Evolutionary conservation across 495 filamentous ascomycete species (phyloP), one percentile per base, ranked within the genome.

Genomic region (Xylaria cubensis): DNA sequence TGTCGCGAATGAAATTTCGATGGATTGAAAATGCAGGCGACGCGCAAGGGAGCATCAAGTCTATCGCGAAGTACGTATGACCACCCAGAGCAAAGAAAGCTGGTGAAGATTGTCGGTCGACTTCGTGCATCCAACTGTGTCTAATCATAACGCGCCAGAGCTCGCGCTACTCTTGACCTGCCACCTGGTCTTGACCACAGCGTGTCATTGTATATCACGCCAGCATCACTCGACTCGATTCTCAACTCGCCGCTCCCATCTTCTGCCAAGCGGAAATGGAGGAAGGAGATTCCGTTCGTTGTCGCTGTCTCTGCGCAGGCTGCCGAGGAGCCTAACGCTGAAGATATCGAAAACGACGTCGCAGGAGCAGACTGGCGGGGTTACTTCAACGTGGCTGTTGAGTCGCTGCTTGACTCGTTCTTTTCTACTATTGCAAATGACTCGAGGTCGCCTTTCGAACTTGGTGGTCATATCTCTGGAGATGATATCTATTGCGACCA

Each of bases 401-500:
- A 67, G 46, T 36, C 64, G 9, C 34, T 67, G 26, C 64, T 67
- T 10, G 51, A 36, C 46, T 67, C 64, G 24, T 19, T 67, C n/a
- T 67, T 67, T 10, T 56, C 46, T 39, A 67, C 36, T 3, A 41
- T 67, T 29, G 64, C 64, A 1, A 15, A 55, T 42, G 64, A 67
- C 39, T 39, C 64, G 36, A 53, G 29, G 5, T 53, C 64, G 3
- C 64, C 64, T 21, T 56, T 56, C 21, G 64, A 67, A 12, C 32
- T 67, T 24, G 64, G 17, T 26, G 46, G 46, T 24, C 64, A 67
- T 19, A 48, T 67, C 41, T n/a, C 19, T 7, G 64, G 64, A 36
- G 64, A 67, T 6, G 64, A 67, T n/a, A 42, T 67, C 64, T 67
- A 56, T 19, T 67, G 64, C 21, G 64, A 67, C 29, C 51, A 51